A percentile compares a stretch with the other conserved stretches of the same genome.
Conservation (phyloP, 805 yeast species). For the Candida tammaniensis region DNA sequence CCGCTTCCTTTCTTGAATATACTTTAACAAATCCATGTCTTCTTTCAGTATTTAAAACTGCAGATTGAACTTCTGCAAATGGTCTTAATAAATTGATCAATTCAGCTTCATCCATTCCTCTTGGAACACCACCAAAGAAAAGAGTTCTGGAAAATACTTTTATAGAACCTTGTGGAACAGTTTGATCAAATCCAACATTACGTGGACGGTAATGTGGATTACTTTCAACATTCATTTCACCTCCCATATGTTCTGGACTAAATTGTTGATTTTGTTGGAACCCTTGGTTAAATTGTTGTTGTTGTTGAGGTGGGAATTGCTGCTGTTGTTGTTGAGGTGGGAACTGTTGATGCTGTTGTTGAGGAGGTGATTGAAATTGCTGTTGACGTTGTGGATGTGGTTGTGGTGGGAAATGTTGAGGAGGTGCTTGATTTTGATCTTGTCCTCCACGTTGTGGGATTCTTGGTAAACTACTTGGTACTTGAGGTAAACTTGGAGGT, state of each 20-base stretch:
- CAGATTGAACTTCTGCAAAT: constrained; percentile 88
- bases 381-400: constrained; percentile 6
- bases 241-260: constrained; percentile 19
- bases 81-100: constrained; percentile 73
- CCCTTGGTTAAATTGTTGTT: constrained; percentile 1
- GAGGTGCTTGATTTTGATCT: constrained; percentile 1
- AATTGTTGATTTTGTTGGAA: background rate
- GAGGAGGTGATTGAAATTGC: constrained; percentile 5
- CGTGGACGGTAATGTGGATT: constrained; percentile 77
- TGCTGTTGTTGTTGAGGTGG: no score
- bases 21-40: constrained; percentile 96
- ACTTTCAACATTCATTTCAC: constrained; percentile 67
- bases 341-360: constrained; percentile 7
- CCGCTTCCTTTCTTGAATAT: constrained; percentile 89
- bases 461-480: constrained; percentile 10
- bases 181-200: constrained; percentile 65
- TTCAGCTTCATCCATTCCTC: constrained; percentile 71
- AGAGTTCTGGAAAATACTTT: constrained; percentile 87
- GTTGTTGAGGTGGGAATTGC: constrained; percentile 6
- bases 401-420: constrained; percentile 1
- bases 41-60: constrained; percentile 81
- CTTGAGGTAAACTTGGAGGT: constrained; percentile 15
- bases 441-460: constrained; percentile 7
- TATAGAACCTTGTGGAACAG: constrained; percentile 73
- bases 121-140: constrained; percentile 92